These are phyloP conservation scores for Chalara sp. DNA, from an alignment of 2,329 filamentous ascomycete genomes.

Conservation along the genomic window DNA sequence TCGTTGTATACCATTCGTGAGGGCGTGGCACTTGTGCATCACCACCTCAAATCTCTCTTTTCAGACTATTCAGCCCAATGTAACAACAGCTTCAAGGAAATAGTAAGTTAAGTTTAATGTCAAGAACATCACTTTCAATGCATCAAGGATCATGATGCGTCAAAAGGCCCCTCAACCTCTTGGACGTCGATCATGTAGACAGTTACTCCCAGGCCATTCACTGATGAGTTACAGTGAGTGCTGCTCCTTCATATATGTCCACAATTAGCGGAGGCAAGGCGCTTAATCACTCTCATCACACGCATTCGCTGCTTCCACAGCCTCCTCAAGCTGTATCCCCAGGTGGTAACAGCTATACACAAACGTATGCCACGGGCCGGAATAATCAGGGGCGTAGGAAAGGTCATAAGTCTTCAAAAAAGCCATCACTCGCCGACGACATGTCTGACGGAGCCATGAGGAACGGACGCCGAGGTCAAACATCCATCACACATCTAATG, in stretches of 20 bases:
- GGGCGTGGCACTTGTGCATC: too few relatives aligned
- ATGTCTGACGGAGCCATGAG: conserved; percentile 37
- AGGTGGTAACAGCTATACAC: conserved; percentile 20
- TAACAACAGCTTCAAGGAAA: too few relatives aligned
- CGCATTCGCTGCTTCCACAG: conserved; percentile 22
- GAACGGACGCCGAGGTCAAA: conserved; percentile 80
- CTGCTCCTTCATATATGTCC: conserved; percentile 22
- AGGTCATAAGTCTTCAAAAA: conserved; percentile 49
- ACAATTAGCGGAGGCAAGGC: conserved; percentile 23
- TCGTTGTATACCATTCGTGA: too few relatives aligned
- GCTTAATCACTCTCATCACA: conserved; percentile 20
- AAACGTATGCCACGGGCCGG: conserved; percentile 31
- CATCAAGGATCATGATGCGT: too few relatives aligned
- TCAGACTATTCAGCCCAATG: too few relatives aligned
- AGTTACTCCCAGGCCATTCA: too few relatives aligned
- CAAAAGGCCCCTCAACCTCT: too few relatives aligned
- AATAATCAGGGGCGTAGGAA: conserved; percentile 72
- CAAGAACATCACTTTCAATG: too few relatives aligned
- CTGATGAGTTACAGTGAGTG: conserved; percentile 22
- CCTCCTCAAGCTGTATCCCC: conserved; percentile 22
- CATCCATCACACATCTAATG: conserved; percentile 93
- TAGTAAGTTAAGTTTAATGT: too few relatives aligned
- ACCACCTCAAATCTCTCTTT: too few relatives aligned
- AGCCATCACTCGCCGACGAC: not conserved
- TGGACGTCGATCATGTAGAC: too few relatives aligned